A percentile compares a stretch with the other conserved stretches of the same genome.
Conservation (phyloP, 305 asterid species). For the Caryopteris hybrid region DNA sequence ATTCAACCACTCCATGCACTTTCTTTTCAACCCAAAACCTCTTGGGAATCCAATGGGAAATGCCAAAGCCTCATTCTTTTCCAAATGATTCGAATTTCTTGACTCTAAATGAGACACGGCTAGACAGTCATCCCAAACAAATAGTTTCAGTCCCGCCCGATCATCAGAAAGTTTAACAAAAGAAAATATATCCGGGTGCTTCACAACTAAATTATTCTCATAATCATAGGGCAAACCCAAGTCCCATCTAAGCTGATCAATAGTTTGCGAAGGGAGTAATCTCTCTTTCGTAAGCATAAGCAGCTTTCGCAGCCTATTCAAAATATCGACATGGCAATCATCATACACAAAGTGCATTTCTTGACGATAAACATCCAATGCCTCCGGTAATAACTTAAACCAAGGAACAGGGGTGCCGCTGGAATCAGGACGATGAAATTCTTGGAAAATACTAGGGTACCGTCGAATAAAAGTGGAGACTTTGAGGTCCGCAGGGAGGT, state of each 20-base stretch:
- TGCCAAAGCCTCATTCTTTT: slow-evolving; percentile 30
- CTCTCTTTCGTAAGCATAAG: slow-evolving; percentile 73
- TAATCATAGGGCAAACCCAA: slow-evolving; percentile 74
- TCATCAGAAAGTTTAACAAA: slow-evolving; percentile 54
- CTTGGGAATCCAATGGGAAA: slow-evolving; percentile 78
- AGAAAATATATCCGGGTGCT: slow-evolving; percentile 49
- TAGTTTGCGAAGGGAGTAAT: slow-evolving; percentile 66
- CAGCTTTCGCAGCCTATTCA: slow-evolving; percentile 62
- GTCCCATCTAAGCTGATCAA: slow-evolving; percentile 90
- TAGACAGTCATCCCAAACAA: slow-evolving; percentile 55
- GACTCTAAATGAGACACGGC: slow-evolving; percentile 63
- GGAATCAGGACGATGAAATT: slow-evolving; percentile 53
- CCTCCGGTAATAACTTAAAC: slow-evolving; percentile 51
- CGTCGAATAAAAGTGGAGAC: slow-evolving; percentile 69
- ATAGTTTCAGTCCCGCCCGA: slow-evolving; percentile 61
- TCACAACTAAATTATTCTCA: slow-evolving; percentile 27
- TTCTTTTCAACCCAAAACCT: slow-evolving; percentile 85
- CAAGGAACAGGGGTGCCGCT: slow-evolving; percentile 83
- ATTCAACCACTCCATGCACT: slow-evolving; percentile 82
- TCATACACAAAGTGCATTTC: slow-evolving; percentile 32
- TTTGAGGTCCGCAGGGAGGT: slow-evolving; percentile 60
- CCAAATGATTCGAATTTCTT: slow-evolving; percentile 19
- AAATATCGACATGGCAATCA: slow-evolving; percentile 44
- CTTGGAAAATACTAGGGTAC: slow-evolving; percentile 73
- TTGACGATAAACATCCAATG: slow-evolving; percentile 36